These are phyloP conservation scores for Pinus tabuliformis DNA, from an alignment of 75 land plant genomes.

Conservation along the genomic window DNA sequence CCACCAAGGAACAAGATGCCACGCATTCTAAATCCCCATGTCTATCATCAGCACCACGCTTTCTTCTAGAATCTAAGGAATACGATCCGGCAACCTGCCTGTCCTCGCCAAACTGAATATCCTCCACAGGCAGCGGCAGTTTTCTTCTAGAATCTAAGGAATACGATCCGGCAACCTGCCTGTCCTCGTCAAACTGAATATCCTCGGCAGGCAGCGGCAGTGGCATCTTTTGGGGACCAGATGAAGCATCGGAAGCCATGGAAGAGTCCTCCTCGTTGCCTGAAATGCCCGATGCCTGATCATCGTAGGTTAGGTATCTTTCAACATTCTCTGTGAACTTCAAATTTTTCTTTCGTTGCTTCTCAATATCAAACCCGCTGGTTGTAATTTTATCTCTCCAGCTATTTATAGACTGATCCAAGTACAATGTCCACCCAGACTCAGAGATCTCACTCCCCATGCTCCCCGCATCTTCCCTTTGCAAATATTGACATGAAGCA, in stretches of 20 bases:
- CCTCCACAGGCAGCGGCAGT: not conserved
- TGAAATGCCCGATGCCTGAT: not conserved
- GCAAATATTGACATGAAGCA: too few relatives aligned
- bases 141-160: too few relatives aligned
- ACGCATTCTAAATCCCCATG: not conserved
- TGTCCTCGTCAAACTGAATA: not conserved
- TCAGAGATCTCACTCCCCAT: not conserved
- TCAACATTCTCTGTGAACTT: too few relatives aligned
- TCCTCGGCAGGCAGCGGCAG: not conserved
- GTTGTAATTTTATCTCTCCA: not conserved
- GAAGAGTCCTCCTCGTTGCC: constrained; percentile 3
- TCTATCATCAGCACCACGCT: not conserved
- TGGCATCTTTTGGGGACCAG: not conserved
- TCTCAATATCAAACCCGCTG: not conserved
- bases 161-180: too few relatives aligned
- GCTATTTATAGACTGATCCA: not conserved
- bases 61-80: too few relatives aligned
- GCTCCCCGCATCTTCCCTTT: not conserved
- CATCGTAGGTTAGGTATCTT: not conserved
- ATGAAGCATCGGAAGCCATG: not conserved
- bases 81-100: too few relatives aligned
- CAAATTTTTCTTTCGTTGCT: too few relatives aligned
- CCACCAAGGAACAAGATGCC: not conserved
- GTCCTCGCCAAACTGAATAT: not conserved
- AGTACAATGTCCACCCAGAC: constrained; percentile 6